phyloP scores from a whole-genome alignment of 768 basidiomycete species.

The Tulasnella sp. region DNA sequence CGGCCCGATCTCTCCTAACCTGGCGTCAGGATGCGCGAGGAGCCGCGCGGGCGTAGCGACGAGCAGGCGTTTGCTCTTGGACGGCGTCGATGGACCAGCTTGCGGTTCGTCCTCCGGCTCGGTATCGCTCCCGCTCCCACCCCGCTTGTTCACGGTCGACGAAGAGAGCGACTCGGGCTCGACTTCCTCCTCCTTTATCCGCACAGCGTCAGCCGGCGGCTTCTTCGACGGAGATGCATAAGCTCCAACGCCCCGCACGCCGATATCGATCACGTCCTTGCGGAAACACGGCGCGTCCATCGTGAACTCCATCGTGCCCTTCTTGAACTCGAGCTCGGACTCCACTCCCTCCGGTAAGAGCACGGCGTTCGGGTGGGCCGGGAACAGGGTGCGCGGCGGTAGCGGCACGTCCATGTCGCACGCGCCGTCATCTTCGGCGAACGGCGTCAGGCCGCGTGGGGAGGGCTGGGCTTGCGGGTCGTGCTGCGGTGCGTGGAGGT shows the following conservation, averaged over 20 bases:
- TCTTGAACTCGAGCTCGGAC: background rate
- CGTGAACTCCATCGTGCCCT: background rate
- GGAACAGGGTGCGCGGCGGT: background rate
- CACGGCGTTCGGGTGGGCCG: background rate
- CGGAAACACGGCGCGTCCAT: constrained; percentile 7
- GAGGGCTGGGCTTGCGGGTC: background rate
- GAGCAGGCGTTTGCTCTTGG: background rate
- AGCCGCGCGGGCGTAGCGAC: background rate
- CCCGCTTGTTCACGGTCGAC: background rate
- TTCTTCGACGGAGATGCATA: background rate
- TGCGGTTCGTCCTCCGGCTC: background rate
- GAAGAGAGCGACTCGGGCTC: background rate
- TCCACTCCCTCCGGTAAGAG: background rate
- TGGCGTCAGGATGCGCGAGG: background rate
- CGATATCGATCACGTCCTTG: background rate
- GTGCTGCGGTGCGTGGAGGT: constrained; percentile 1
- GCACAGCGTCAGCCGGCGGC: background rate
- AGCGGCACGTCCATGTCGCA: background rate
- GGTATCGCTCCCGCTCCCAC: constrained; percentile 9
- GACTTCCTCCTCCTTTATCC: background rate
- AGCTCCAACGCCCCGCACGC: background rate
- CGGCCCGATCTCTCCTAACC: background rate
- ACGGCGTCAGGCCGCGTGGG: background rate
- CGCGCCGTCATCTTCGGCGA: background rate
- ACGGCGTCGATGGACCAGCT: background rate